Base-by-base conservation (phyloP, 306 rosid species). In the Vigna hirtella region DNA sequence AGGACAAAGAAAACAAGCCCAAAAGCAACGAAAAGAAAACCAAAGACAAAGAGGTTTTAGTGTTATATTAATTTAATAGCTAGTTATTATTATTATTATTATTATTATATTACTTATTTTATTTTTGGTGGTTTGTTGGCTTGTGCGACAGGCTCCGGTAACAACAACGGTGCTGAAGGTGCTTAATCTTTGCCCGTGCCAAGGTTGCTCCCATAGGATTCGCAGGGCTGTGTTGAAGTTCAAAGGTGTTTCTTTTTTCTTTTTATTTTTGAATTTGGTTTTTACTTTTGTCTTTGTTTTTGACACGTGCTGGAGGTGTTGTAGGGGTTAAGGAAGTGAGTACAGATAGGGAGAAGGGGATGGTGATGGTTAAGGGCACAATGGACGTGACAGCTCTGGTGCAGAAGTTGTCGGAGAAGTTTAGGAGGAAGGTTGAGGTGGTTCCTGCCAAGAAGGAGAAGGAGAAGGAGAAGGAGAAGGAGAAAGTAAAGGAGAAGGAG, bases 141-240 rank as follows among this genome's bases (percentile, higher is more conserved):
- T 3, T 4, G 20, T n/a, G 65, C 10, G 30, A 66, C 48, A 94
- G 96, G 62, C 85, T 79, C 86, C 88, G 64, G 87, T 87, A 85
- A 89, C 87, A 24, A 87, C 94, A 78, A 82, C 81, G 70, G 86
- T 89, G 5, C 52, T 91, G 78, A 94, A 91, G 89, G 87, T 94
- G 68, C 28, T 59, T 11, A 55, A 83, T 15, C 96, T 89, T 74
- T 91, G 97, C 55, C 89, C 22, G 4, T 62, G 68, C 24, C 68
- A 89, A 28, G 98, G 98, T 0, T 94, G 97, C 77, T 59, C 80
- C 3, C 52, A 69, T 45, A 90, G 80, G 87, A 86, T 94, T 71
- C 79, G 50, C 16, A 91, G 2, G 17, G 61, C 28, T 0, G 75
- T 89, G 12, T 62, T 18, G 12, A 90, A 83, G 80, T 84, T 84